Evolutionary conservation across 1,284 basidiomycete genomes (phyloP), one percentile per base, ranked within the genome.

Genomic region (Spongispora temasekensis): DNA sequence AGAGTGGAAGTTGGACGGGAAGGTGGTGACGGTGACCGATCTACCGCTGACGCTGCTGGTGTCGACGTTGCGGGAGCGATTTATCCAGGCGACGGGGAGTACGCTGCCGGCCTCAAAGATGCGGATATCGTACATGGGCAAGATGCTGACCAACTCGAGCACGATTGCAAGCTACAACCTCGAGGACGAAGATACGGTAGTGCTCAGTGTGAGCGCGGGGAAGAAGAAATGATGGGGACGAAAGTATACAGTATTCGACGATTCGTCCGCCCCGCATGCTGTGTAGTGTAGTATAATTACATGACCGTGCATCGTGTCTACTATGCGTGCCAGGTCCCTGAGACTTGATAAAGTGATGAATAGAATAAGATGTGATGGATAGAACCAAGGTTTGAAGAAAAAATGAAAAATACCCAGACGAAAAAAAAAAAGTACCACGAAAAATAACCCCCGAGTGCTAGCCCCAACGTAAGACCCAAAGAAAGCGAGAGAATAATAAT

Each of bases 1-100:
- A 0, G 94, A 96, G 75, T 96, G 91, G 93, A 94, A 95, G 70
- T 82, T 97, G 59, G 87, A 97, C 68, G 95, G 95, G 1, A 81
- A 80, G 55, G 77, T 88, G 42, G 84, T 95, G 58, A 85, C 84
- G 9, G 81, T 98, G 57, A 83, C 87, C 1, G 94, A 96, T 63
- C 76, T 97, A 32, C 90, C 93, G 4, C 83, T 96, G 68, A 93
- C 85, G 59, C 77, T 93, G 52, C 79, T 95, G 53, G 90, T 97
- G 59, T 93, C 92, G 17, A 91, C 92, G 5, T 79, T 98, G 27
- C 88, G 95, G 58, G 95, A 97, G 73, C 87, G 93, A 56, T 92
- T 97, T 60, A 79, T 91, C 66, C 84, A 87, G 65, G 83, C 87
- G 53, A 88, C 91, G 27, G 91, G 88, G 61, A 91, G 90, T 67